Base-by-base conservation (phyloP, 2,329 filamentous ascomycete genomes). In the Geoglossum cookeanum region DNA sequence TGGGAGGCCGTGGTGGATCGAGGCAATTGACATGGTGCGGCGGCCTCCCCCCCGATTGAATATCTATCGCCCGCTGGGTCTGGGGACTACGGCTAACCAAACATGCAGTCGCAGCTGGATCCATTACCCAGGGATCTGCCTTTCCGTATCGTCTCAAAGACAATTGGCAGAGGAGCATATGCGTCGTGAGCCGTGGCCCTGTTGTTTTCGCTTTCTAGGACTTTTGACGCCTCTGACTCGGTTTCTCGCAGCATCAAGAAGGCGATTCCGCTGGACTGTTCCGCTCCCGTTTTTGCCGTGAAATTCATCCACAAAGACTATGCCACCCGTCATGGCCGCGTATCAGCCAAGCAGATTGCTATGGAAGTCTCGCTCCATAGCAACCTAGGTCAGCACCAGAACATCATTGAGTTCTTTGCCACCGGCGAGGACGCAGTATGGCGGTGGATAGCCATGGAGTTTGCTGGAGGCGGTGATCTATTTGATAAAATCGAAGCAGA, bases 401-500 rank as follows among this genome's bases (percentile, higher is more conserved):
- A 98, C 69, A 85, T 98, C 62, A 96, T 98, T 65, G 84, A 88
- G 66, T 96, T 88, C 78, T 89, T 94, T 64, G 83, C 85, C 47
- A 85, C 84, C 1, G 91, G 89, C 57, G 87, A 96, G 68, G 90
- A 98, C 67, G 66, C 76, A 0, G 72, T 83, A 17, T 98, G 92
- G 91, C 81, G 86, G 63, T 98, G 92, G 92, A 95, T 98, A 64
- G 91, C 90, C 44, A 96, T 98, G 89, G 92, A 98, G 70, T 84
- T 87, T 63, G 92, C 92, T 51, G 87, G 94, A 64, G 92, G 92
- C 47, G 92, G 92, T 9, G 92, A 98, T 68, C 76, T 98, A 6
- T 98, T 98, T 69, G 92, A 98, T 80, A 98, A 98, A 75, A 97
- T 98, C 64, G 94, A 98, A 72, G 90, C 92, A 17, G 92, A 98